Evolutionary conservation across 108 stramenopile species (phyloP).

Genomic region (Skeletonema menzelii): DNA sequence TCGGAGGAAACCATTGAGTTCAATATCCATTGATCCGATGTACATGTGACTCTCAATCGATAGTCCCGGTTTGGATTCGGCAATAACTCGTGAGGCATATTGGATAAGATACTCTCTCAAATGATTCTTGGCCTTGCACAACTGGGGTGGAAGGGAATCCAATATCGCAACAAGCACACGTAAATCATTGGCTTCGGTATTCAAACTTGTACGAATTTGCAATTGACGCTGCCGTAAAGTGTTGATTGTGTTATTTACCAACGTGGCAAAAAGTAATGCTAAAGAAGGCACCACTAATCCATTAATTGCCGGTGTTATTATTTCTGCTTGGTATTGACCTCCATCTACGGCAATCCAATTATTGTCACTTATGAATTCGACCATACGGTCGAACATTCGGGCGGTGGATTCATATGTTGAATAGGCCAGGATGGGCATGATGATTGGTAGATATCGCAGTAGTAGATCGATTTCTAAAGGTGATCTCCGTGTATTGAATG

Average conservation of each 20-base stretch:
- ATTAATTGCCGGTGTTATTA: constrained; percentile 59
- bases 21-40: constrained; percentile 54
- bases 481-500: too few species aligned
- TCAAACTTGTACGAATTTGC: constrained; percentile 59
- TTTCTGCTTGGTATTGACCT: constrained; percentile 67
- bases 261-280: constrained; percentile 55
- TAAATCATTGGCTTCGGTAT: constrained; percentile 70
- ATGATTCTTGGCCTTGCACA: constrained; percentile 18
- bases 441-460: constrained; percentile 36
- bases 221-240: constrained; percentile 59
- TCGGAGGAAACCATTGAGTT: constrained; percentile 61
- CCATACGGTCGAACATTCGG: constrained; percentile 17
- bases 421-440: constrained; percentile 42
- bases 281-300: constrained; percentile 55
- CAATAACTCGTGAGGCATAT: constrained; percentile 61
- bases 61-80: constrained; percentile 54
- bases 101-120: constrained; percentile 57
- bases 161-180: constrained; percentile 53
- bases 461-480: background rate
- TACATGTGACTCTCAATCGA: constrained; percentile 32
- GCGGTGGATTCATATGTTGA: constrained; percentile 40
- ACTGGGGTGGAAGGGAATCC: constrained; percentile 45
- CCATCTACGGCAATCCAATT: constrained; percentile 79
- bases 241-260: constrained; percentile 53
- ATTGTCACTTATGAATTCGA: constrained; percentile 35